A percentile compares a stretch with the other conserved stretches of the same genome.
Conservation (phyloP, 441 rosid species). For the Euphorbia celastroides region DNA sequence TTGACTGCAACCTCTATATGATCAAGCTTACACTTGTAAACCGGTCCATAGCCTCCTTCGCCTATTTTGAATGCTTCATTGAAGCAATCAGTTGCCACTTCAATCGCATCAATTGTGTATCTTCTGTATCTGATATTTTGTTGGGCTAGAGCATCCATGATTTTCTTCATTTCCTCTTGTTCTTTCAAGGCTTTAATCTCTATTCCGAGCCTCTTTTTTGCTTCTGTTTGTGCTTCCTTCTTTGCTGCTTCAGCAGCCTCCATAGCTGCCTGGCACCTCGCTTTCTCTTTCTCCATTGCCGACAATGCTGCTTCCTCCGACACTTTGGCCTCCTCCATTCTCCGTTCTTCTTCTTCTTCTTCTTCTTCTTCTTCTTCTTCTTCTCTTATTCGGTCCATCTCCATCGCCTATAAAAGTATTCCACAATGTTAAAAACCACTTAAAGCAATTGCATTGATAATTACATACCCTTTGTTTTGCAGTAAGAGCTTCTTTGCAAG, state of each 20-base stretch:
- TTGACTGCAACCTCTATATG: constrained; percentile 84
- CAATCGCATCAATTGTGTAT: constrained; percentile 83
- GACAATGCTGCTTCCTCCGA: constrained; percentile 88
- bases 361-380: constrained; percentile 57
- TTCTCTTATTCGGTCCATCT: too few species aligned
- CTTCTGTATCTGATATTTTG: constrained; percentile 65
- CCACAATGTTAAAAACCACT: neutral
- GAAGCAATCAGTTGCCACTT: constrained; percentile 70
- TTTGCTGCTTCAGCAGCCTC: constrained; percentile 91
- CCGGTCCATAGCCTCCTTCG: constrained; percentile 96
- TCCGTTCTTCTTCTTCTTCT: constrained; percentile 62
- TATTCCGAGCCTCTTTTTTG: constrained; percentile 58
- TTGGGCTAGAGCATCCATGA: constrained; percentile 47
- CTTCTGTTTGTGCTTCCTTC: constrained; percentile 73
- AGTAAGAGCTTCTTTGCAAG: constrained; percentile 93
- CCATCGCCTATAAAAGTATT: constrained; percentile 44
- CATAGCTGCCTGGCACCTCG: constrained; percentile 71
- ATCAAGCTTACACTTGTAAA: constrained; percentile 63
- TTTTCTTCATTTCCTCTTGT: constrained; percentile 63
- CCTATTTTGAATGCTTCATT: constrained; percentile 62
- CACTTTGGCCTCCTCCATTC: constrained; percentile 61
- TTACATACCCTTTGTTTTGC: constrained; percentile 65
- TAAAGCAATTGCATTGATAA: neutral
- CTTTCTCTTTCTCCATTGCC: constrained; percentile 72
- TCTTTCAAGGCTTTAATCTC: constrained; percentile 79